Base-by-base conservation (phyloP, 768 basidiomycete species). In the Mrakia frigida region DNA sequence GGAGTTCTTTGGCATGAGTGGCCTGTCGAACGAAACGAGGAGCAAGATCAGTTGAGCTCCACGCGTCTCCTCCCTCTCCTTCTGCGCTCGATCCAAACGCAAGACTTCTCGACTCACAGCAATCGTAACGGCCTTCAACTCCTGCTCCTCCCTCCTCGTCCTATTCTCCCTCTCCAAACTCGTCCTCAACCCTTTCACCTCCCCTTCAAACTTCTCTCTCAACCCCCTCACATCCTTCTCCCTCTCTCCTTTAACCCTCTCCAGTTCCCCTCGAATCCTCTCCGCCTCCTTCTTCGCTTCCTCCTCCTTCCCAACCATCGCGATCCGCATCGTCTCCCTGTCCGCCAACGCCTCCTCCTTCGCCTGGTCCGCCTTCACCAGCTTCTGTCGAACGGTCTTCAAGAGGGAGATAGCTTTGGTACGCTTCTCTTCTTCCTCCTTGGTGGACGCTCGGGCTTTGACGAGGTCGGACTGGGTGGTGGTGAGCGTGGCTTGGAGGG, bases 351-450 rank as follows among this genome's bases (percentile, higher is more conserved):
- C 86, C 76, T 96, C 94, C 52, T 98, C 94, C 80, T 88, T 88
- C 33, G 96, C 94, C 85, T 94, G 94, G 84, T 98, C 96, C 7
- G 93, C 90, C 81, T 94, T 98, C 39, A 98, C 93, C n/a, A 96
- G 85, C 83, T 98, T 99, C 84, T 94, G 90, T 74, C 97, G 86
- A n/a, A 98, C 92, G 1, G 94, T 94, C 84, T 98, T 98, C 75
- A 99, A 85, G 37, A 98, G 84, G 70, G 90, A 91, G 79, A 98
- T 91, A 0, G 95, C 95, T 81, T 98, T 99, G 28, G 90, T 88
- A 18, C 96, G 89, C 84, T 99, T 98, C 84, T 99, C 97, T 83
- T 98, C 97, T 82, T 98, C 97, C 78, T 98, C 95, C 82, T 92
- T 97, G 7, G 89, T 90, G 14, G 85, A 74, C 28, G 85, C 85